Evolutionary conservation across 2,329 filamentous ascomycete genomes (phyloP), one percentile per base, ranked within the genome.

Genomic region (Claviceps sp.): DNA sequence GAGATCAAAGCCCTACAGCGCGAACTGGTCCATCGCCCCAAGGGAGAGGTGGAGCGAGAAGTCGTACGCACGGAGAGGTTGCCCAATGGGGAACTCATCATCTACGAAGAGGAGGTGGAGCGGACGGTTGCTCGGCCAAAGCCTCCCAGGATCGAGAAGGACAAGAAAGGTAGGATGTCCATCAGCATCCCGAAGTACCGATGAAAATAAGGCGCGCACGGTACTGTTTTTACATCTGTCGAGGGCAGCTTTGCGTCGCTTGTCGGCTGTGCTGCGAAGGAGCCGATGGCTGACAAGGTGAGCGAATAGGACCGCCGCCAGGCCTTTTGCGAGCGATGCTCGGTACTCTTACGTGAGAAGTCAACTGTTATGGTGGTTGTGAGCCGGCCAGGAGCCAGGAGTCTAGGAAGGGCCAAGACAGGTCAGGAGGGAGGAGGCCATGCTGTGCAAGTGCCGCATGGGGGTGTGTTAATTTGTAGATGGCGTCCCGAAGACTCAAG

Each of bases 141-240:
- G 64, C 78, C 78, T 51, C 73, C 86, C 56, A 76, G 85, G 60
- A 81, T 95, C 61, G 86, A 88, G 71, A 88, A 86, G 75, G 88
- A 96, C 72, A 85, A 85, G 76, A 93, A 87, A 89, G 89, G 90
- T 94, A 93, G 84, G 86, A 83, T 93, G 81, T 81, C 83, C 75
- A 82, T 90, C 72, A 86, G 85, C 73, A 79, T 87, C 69, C 86
- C 85, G 63, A 81, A 82, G 72, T 77, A 81, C 69, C 79, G 73
- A 70, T 77, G 70, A 75, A 75, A 72, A 43, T 14, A 43, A 16
- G 72, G 73, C 76, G 70, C 66, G 74, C 67, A 60, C 61, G 58
- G 50, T 50, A 50, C 47, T 46, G 52, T n/a, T 30, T 34, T 5
- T 53, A 41, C 37, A 13, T 14, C 5, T 20, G 9, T 22, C 18